Evolutionary conservation across 1,284 basidiomycete species (phyloP).

Genomic region (Leccinum pallidistipes): DNA sequence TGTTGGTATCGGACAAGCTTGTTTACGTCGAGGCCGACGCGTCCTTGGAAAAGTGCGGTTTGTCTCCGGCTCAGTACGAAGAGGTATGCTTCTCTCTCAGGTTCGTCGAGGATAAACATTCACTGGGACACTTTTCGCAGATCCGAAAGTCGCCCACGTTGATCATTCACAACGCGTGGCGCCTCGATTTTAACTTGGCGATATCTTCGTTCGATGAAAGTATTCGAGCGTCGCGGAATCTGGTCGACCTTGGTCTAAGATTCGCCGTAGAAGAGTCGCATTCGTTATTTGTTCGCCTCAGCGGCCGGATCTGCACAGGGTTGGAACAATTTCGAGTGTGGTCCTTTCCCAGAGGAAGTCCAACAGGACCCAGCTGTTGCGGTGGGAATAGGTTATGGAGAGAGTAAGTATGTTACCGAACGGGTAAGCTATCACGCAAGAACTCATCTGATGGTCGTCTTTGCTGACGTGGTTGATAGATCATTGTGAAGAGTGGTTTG

Average conservation of each 20-base stretch:
- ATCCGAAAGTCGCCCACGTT: neutral
- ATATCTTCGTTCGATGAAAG: slow-evolving; percentile 40
- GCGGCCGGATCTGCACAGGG: slow-evolving; percentile 26
- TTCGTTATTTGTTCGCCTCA: slow-evolving; percentile 35
- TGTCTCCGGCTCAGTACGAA: slow-evolving; percentile 4
- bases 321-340: slow-evolving; percentile 21
- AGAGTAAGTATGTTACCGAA: slow-evolving; percentile 3
- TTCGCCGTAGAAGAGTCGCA: neutral
- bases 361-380: slow-evolving; percentile 18
- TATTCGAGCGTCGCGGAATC: slow-evolving; percentile 36
- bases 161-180: slow-evolving; percentile 37
- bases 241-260: slow-evolving; percentile 37
- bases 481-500: neutral
- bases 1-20: slow-evolving; percentile 11
- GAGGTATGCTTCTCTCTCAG: slow-evolving; percentile 1
- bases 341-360: slow-evolving; percentile 30
- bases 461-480: neutral
- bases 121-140: neutral
- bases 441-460: no score
- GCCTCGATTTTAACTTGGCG: slow-evolving; percentile 42
- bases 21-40: slow-evolving; percentile 14
- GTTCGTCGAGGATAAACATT: no score
- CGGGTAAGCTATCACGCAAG: neutral
- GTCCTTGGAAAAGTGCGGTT: slow-evolving; percentile 10
- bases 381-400: slow-evolving; percentile 32